These are phyloP conservation scores for Nicotiana undulata DNA, from an alignment of 257 asterid genomes.

Conservation along the genomic window DNA sequence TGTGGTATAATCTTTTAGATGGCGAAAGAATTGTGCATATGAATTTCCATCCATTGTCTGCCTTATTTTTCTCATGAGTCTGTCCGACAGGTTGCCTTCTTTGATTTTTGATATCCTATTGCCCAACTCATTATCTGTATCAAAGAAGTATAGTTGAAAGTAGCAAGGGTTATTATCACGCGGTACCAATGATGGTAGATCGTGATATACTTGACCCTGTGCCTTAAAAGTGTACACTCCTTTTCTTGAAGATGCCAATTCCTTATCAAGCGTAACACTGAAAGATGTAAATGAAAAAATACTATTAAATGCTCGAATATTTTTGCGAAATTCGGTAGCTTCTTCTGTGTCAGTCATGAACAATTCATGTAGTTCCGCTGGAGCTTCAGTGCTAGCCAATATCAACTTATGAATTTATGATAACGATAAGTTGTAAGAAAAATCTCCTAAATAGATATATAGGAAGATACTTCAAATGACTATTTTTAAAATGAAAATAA, in stretches of 20 bases:
- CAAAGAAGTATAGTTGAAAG: neutral
- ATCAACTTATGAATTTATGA: too few species aligned
- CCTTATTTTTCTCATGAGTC: neutral
- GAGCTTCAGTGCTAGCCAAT: neutral
- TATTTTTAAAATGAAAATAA: too few species aligned
- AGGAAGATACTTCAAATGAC: too few species aligned
- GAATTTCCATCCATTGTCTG: neutral
- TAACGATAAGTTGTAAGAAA: too few species aligned
- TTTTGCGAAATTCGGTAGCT: neutral
- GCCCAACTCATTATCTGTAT: neutral
- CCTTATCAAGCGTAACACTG: neutral
- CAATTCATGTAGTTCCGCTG: neutral
- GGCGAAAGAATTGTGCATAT: neutral
- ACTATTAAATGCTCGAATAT: neutral
- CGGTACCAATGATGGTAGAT: neutral
- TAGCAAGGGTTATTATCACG: neutral
- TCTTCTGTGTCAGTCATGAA: neutral
- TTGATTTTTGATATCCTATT: neutral
- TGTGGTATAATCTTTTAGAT: neutral
- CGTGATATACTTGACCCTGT: neutral
- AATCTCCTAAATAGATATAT: too few species aligned
- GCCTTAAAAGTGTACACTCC: neutral
- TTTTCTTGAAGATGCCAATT: neutral
- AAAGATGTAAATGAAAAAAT: neutral
- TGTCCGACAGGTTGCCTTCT: neutral